These are phyloP conservation scores for Cladosporium sp. DNA, from an alignment of 2,329 filamentous ascomycete species.

Conservation along the genomic window DNA sequence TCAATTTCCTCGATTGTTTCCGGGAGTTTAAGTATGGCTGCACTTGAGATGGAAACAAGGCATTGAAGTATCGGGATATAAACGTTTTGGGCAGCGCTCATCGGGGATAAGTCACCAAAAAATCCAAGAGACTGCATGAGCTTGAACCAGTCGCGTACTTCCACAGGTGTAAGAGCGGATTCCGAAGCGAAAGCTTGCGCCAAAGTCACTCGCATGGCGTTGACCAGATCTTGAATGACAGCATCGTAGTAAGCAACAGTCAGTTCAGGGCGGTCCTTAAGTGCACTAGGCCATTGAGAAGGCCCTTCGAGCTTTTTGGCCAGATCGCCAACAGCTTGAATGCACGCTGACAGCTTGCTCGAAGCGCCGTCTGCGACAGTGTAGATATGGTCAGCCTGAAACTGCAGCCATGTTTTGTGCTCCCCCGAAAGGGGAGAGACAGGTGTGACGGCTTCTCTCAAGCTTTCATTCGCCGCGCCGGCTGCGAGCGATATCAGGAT, in stretches of 20 bases:
- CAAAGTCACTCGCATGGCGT: conserved; percentile 52
- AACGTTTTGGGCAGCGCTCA: conserved; percentile 34
- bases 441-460: background rate
- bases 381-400: background rate
- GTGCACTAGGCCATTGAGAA: conserved; percentile 13
- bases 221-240: conserved; percentile 64
- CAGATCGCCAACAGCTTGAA: background rate
- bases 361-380: background rate
- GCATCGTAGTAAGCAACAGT: conserved; percentile 57
- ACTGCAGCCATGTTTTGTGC: background rate
- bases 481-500: conserved; percentile 8
- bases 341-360: background rate
- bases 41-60: conserved; percentile 64
- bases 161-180: conserved; percentile 29
- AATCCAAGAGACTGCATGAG: conserved; percentile 66
- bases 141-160: conserved; percentile 69
- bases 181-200: conserved; percentile 40
- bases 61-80: conserved; percentile 63
- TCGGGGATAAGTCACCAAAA: conserved; percentile 55
- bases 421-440: background rate
- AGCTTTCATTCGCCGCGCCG: background rate
- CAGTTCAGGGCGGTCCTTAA: conserved; percentile 18
- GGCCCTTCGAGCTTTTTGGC: background rate
- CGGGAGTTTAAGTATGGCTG: conserved; percentile 67
- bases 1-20: conserved; percentile 52